Conservation (phyloP, 768 basidiomycete species). For the Cystofilobasidium macerans region DNA sequence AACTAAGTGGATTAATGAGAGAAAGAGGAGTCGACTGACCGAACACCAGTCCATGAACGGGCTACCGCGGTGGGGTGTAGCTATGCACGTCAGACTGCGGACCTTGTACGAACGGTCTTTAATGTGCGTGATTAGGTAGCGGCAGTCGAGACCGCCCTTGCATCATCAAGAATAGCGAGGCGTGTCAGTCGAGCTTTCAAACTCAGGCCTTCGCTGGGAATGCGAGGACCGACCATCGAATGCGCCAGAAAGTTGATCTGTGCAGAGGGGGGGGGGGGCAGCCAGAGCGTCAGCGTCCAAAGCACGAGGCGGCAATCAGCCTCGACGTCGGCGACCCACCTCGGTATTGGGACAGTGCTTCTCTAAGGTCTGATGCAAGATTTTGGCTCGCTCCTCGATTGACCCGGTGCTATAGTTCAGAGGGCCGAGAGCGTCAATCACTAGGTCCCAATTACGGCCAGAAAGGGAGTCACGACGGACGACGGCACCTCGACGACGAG, state of each 20-base stretch:
- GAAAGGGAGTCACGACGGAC: conserved; percentile 43
- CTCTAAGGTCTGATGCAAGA: conserved; percentile 61
- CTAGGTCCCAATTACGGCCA: background rate
- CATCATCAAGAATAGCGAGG: background rate
- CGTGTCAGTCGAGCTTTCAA: too few species aligned
- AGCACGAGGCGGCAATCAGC: background rate
- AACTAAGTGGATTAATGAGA: too few species aligned
- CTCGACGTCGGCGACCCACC: background rate
- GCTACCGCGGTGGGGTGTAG: conserved; percentile 83
- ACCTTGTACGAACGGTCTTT: conserved; percentile 62
- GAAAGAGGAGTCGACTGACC: conserved; percentile 43
- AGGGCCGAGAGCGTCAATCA: background rate
- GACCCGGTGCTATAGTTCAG: conserved; percentile 63
- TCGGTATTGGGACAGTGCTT: conserved; percentile 59
- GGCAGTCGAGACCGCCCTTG: conserved; percentile 85
- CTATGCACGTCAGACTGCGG: conserved; percentile 80
- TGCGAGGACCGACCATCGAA: conserved; percentile 54
- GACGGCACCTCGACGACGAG: conserved; percentile 88
- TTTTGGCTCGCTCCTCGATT: conserved; percentile 64
- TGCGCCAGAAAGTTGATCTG: conserved; percentile 82
- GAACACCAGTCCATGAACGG: conserved; percentile 99
- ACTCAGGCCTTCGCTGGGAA: background rate
- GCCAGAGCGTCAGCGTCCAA: background rate
- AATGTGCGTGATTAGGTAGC: conserved; percentile 79
- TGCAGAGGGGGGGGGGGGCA: background rate